Evolutionary conservation across 345 rosid genomes (phyloP).

Genomic region (Geranium brycei): DNA sequence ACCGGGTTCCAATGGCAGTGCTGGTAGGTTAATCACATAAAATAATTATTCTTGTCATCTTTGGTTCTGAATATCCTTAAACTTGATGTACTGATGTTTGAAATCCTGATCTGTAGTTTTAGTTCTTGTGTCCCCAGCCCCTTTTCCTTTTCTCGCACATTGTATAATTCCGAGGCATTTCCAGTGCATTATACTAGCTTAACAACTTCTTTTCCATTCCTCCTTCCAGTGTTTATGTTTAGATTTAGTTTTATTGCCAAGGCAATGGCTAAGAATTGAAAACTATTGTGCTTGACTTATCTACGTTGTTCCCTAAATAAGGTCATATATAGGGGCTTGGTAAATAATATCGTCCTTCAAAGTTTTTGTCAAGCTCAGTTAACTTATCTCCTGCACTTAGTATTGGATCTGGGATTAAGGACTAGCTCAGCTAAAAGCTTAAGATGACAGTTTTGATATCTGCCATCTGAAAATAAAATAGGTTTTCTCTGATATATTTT

Average conservation of each 20-base stretch:
- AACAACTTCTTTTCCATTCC: neutral
- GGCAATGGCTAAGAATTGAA: neutral
- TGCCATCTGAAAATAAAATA: too few relatives aligned
- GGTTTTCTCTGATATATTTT: neutral
- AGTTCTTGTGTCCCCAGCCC: neutral
- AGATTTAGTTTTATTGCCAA: neutral
- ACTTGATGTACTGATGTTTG: neutral
- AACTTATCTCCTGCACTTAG: too few relatives aligned
- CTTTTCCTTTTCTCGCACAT: neutral
- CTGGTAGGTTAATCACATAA: constrained; percentile 40
- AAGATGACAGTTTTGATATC: too few relatives aligned
- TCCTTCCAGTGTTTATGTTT: neutral
- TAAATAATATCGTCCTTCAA: neutral
- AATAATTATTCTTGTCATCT: neutral
- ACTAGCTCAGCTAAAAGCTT: too few relatives aligned
- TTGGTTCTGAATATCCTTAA: neutral
- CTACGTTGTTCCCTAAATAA: neutral
- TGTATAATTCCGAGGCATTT: neutral
- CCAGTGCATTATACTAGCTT: neutral
- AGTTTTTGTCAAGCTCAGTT: too few relatives aligned
- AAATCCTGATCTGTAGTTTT: neutral
- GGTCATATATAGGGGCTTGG: neutral
- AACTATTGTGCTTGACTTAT: neutral
- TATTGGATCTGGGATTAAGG: too few relatives aligned
- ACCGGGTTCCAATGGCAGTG: constrained; percentile 89